A percentile compares a stretch with the other conserved stretches of the same genome.
These are phyloP conservation scores for Leishmania turanica DNA, from an alignment of 208 protist species.

Conservation along the genomic window DNA sequence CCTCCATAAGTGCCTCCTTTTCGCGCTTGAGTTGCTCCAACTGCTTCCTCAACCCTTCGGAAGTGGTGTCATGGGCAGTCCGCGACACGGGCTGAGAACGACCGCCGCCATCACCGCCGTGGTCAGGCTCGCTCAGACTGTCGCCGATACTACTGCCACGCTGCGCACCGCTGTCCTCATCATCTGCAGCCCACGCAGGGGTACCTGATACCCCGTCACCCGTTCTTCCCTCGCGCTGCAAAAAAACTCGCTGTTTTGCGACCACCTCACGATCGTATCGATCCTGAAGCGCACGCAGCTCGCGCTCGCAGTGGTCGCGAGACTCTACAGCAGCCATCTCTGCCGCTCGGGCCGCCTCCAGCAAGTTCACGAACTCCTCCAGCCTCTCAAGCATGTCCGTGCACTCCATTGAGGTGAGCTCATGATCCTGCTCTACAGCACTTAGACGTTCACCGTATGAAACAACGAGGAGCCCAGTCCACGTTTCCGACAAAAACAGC, in stretches of 20 bases:
- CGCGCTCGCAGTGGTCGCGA: slow-evolving; percentile 39
- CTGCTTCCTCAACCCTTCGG: slow-evolving; percentile 38
- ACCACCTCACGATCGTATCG: slow-evolving; percentile 15
- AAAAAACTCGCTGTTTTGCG: neutral
- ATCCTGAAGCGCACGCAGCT: slow-evolving; percentile 31
- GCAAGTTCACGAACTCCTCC: slow-evolving; percentile 67
- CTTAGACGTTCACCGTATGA: slow-evolving; percentile 38
- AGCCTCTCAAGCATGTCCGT: slow-evolving; percentile 57
- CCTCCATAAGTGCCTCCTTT: slow-evolving; percentile 56
- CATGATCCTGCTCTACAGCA: slow-evolving; percentile 45
- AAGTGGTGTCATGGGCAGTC: neutral
- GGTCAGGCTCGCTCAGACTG: neutral
- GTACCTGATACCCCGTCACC: neutral
- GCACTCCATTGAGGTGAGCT: slow-evolving; percentile 23
- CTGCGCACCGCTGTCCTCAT: neutral
- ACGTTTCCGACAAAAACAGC: neutral
- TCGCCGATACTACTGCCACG: neutral
- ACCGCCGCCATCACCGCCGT: neutral
- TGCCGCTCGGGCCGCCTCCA: slow-evolving; percentile 53
- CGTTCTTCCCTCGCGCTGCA: neutral
- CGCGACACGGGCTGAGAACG: neutral
- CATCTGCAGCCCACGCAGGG: neutral
- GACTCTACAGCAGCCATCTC: slow-evolving; percentile 48
- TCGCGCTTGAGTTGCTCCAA: slow-evolving; percentile 65
- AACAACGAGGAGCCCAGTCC: neutral